These are phyloP conservation scores for Colletotrichum spaethianum DNA, from an alignment of 2,329 filamentous ascomycete genomes.

Conservation along the genomic window DNA sequence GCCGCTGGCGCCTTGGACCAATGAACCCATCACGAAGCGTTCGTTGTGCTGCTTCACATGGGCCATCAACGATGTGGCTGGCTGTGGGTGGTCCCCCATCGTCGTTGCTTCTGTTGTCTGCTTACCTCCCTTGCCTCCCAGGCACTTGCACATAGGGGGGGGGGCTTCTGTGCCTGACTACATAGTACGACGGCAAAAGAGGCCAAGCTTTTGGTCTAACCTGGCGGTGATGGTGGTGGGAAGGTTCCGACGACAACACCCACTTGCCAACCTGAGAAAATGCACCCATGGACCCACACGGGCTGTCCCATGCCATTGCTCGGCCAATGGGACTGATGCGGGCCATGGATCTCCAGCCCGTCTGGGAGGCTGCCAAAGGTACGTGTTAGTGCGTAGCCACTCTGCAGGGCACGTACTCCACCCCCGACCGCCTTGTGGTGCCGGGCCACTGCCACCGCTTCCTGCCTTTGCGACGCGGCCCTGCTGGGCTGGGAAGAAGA, in stretches of 20 bases:
- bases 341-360: neutral
- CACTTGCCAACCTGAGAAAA: neutral
- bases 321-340: slow-evolving; percentile 5
- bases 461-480: slow-evolving; percentile 16
- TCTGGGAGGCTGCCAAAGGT: neutral
- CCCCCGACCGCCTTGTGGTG: slow-evolving; percentile 29
- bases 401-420: neutral
- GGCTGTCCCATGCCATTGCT: neutral
- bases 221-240: neutral
- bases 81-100: neutral
- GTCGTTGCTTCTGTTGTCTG: slow-evolving; percentile 1
- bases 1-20: neutral
- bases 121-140: neutral
- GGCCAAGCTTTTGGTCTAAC: neutral
- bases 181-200: slow-evolving; percentile 2
- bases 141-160: neutral
- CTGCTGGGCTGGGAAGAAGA: neutral
- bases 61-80: slow-evolving; percentile 32
- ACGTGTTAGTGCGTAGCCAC: neutral
- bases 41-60: slow-evolving; percentile 11
- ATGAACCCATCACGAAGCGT: slow-evolving; percentile 15
- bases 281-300: neutral
- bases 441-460: slow-evolving; percentile 25
- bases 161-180: slow-evolving; percentile 10
- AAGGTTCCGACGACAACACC: slow-evolving; percentile 19